A percentile compares a stretch with the other conserved stretches of the same genome.
Conservation (phyloP, 2,329 filamentous ascomycete species). For the Paecilomyces variotii region DNA sequence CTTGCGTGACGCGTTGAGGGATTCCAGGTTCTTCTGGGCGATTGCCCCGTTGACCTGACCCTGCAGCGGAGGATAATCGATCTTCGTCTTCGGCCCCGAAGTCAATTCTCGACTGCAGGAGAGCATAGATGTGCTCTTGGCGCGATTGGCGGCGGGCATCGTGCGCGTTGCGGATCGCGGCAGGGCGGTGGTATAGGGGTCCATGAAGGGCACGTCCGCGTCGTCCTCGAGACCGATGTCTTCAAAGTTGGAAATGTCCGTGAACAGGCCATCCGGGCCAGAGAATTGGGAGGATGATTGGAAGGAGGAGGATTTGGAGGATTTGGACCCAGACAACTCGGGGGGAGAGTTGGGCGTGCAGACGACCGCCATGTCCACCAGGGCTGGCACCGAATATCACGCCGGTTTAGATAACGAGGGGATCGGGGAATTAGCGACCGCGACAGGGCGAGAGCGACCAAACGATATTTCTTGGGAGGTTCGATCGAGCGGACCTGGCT, state of each 20-base stretch:
- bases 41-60: conserved; percentile 19
- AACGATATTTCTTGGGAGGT: conserved; percentile 10
- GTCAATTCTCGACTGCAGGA: conserved; percentile 28
- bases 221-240: conserved; percentile 83
- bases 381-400: conserved; percentile 1
- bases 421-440: conserved; percentile 1
- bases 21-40: conserved; percentile 13
- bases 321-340: conserved; percentile 76
- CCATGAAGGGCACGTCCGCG: conserved; percentile 25
- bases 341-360: conserved; percentile 60
- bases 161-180: not conserved
- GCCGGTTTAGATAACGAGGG: conserved; percentile 2
- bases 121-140: conserved; percentile 18
- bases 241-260: conserved; percentile 78
- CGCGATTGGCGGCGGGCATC: conserved; percentile 15
- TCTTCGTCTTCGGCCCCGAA: conserved; percentile 17
- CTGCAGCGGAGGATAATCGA: conserved; percentile 14
- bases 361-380: conserved; percentile 36
- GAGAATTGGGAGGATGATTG: conserved; percentile 68
- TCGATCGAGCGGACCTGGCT: not conserved
- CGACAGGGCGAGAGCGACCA: not conserved
- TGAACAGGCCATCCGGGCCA: conserved; percentile 57
- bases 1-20: conserved; percentile 9
- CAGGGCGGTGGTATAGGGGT: not conserved
- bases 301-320: conserved; percentile 83